Evolutionary conservation across 805 yeast genomes (phyloP), one percentile per base, ranked within the genome.

Genomic region (Phaffomyces thermotolerans): DNA sequence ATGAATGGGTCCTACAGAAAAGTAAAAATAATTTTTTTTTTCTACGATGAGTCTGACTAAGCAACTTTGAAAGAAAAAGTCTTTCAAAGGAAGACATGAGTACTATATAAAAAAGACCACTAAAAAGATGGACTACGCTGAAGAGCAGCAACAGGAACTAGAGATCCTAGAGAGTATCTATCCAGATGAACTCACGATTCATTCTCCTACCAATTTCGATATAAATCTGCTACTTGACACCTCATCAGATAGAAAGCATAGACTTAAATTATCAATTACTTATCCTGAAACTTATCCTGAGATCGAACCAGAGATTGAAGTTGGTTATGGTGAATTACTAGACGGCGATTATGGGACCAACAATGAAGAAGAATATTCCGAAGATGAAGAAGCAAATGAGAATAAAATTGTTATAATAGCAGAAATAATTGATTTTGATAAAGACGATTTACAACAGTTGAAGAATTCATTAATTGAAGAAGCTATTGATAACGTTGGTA

Each of bases 81-180:
- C n/a, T 13, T 29, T 29, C 31, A 10, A 29, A 29, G 31, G 22
- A 20, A n/a, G 5, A 20, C 5, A 20, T 20, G 22, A 20, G 22
- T 20, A 20, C 22, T 20, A 20, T 20, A 20, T 20, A 20, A 20
- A 5, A 20, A 20, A 20, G 22, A 20, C 22, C 22, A 20, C 5
- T 20, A 20, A 20, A 20, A 20, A 20, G 22, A 86, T 86, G 95
- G 90, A 84, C 54, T 76, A 81, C 44, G 58, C 63, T 41, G 96
- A 86, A 61, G 97, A 93, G 58, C 97, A 91, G 60, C 63, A 58
- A 25, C 96, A 91, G 65, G 99, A 91, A 63, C 61, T 93, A 37
- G 97, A 90, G 62, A 89, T 93, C 41, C 73, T 91, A 45, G 81
- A 86, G 59, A 81, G 95, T 15, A 91, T 91, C 43, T 91, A 93